Evolutionary conservation across 1,139 yeast species (phyloP).

Genomic region (Yueomyces sp.): DNA sequence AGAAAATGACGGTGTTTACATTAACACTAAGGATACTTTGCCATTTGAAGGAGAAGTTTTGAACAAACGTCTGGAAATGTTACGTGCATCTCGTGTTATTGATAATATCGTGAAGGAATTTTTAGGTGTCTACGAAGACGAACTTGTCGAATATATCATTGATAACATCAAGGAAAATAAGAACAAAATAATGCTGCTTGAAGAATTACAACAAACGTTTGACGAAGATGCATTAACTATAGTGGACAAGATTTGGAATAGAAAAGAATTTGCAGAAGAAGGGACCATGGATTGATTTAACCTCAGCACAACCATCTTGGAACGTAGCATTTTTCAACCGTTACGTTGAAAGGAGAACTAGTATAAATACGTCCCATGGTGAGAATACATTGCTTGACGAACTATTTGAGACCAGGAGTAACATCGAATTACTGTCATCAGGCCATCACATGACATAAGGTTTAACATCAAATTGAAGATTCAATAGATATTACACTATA

Average conservation of each 20-base stretch:
- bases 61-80: constrained; percentile 5
- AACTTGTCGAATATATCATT: constrained; percentile 20
- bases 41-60: constrained; percentile 10
- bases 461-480: too few relatives aligned
- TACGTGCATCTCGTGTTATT: constrained; percentile 12
- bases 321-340: too few relatives aligned
- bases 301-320: too few relatives aligned
- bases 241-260: constrained; percentile 17
- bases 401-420: too few relatives aligned
- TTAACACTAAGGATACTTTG: constrained; percentile 3
- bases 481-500: too few relatives aligned
- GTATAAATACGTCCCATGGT: too few relatives aligned
- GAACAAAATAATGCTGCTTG: constrained; percentile 11
- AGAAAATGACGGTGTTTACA: neutral
- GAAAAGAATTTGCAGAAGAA: constrained; percentile 3
- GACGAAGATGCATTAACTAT: constrained; percentile 22
- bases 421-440: too few relatives aligned
- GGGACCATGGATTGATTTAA: too few relatives aligned
- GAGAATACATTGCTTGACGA: too few relatives aligned
- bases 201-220: constrained; percentile 21
- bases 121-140: constrained; percentile 23
- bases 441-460: too few relatives aligned
- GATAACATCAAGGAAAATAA: constrained; percentile 17
- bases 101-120: constrained; percentile 22
- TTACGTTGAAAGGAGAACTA: too few relatives aligned